Evolutionary conservation across 352 stramenopile species (phyloP).

Genomic region (Phytophthora fragariaefolia): DNA sequence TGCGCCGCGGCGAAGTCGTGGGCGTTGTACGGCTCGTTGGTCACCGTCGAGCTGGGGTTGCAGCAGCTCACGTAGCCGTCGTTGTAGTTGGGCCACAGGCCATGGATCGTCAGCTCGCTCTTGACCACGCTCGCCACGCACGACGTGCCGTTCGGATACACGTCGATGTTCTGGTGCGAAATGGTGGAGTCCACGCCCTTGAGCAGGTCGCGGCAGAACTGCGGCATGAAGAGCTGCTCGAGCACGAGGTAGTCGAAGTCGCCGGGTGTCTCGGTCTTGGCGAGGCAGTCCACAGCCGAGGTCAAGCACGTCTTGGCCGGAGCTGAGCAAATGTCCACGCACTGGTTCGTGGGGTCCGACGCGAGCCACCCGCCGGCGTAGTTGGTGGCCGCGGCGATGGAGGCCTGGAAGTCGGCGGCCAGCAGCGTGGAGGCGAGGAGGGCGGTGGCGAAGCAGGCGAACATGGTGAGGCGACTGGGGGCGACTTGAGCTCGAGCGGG

Average conservation of each 20-base stretch:
- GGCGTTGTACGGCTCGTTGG: constrained; percentile 71
- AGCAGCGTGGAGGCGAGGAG: constrained; percentile 39
- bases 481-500: constrained; percentile 11
- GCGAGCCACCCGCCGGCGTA: constrained; percentile 65
- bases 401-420: constrained; percentile 29
- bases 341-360: constrained; percentile 51
- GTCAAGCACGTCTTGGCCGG: constrained; percentile 64
- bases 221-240: constrained; percentile 80
- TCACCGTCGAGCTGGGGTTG: constrained; percentile 63
- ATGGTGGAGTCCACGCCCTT: constrained; percentile 73
- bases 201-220: constrained; percentile 83
- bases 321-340: constrained; percentile 80
- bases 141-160: constrained; percentile 61
- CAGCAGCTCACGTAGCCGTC: constrained; percentile 77
- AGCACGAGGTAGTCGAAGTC: constrained; percentile 83
- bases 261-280: constrained; percentile 61
- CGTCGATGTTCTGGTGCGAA: constrained; percentile 79
- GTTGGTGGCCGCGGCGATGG: constrained; percentile 44
- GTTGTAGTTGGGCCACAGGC: constrained; percentile 81
- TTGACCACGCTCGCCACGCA: constrained; percentile 54
- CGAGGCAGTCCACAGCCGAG: constrained; percentile 49
- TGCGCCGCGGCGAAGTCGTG: constrained; percentile 48
- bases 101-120: constrained; percentile 77
- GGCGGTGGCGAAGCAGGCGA: constrained; percentile 25
- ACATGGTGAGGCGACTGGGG: constrained; percentile 9